Conservation (phyloP, 2,329 filamentous ascomycete genomes). For the Coniochaeta hoffmannii region DNA sequence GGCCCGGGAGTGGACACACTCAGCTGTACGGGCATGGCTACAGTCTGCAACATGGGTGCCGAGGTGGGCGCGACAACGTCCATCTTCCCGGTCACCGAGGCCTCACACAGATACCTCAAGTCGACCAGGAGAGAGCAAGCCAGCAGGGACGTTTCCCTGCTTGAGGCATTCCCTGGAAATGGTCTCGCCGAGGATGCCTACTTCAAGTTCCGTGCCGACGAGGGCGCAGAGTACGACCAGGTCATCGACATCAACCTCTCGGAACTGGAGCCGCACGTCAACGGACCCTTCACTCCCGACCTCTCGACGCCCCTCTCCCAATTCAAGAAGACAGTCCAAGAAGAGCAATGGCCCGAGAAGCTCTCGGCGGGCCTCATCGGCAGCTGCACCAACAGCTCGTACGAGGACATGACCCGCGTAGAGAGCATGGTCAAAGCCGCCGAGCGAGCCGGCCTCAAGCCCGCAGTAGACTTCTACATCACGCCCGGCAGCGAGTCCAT, state of each 20-base stretch:
- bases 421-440: constrained; percentile 92
- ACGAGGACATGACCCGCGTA: constrained; percentile 95
- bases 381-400: constrained; percentile 97
- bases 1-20: constrained; percentile 84
- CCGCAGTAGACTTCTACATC: constrained; percentile 87
- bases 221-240: constrained; percentile 80
- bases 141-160: constrained; percentile 57
- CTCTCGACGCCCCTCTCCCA: constrained; percentile 85
- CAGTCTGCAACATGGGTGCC: constrained; percentile 80
- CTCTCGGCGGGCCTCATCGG: constrained; percentile 93
- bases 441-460: constrained; percentile 78
- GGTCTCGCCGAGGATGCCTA: constrained; percentile 37
- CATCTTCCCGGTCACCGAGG: constrained; percentile 84
- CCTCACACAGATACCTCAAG: constrained; percentile 77
- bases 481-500: constrained; percentile 97
- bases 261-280: constrained; percentile 88
- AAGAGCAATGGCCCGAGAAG: constrained; percentile 83
- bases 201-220: constrained; percentile 69
- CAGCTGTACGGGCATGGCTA: constrained; percentile 89
- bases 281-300: constrained; percentile 94
- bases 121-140: constrained; percentile 73
- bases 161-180: constrained; percentile 42
- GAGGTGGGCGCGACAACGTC: constrained; percentile 96
- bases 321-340: constrained; percentile 77
- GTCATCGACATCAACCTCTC: constrained; percentile 86